Evolutionary conservation across 139 green algal species (phyloP).

Genomic region (Closterium sp.): DNA sequence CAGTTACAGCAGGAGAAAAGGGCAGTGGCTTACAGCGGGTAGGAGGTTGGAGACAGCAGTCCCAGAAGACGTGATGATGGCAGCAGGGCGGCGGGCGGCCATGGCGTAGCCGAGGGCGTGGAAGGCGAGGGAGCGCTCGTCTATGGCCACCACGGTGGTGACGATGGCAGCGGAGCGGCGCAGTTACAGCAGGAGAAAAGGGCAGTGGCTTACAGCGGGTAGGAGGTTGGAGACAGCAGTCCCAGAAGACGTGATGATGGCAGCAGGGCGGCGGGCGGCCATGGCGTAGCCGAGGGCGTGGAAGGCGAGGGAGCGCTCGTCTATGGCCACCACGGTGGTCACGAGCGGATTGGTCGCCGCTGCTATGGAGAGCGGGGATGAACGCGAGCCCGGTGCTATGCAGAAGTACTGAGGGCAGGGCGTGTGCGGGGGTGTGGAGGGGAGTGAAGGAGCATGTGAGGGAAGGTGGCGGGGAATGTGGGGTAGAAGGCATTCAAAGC

Average conservation of each 20-base stretch:
- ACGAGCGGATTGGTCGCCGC: constrained; percentile 75
- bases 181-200: no score
- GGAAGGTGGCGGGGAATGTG: not conserved
- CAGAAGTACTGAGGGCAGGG: constrained; percentile 73
- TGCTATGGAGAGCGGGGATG: constrained; percentile 84
- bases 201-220: constrained; percentile 61
- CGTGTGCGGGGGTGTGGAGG: not conserved
- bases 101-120: constrained; percentile 62
- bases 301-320: constrained; percentile 96
- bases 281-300: constrained; percentile 63
- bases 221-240: constrained; percentile 97
- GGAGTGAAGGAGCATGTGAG: not conserved
- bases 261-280: constrained; percentile 52
- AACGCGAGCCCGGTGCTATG: constrained; percentile 90
- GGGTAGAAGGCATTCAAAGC: no score
- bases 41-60: constrained; percentile 97
- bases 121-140: constrained; percentile 95
- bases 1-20: not conserved
- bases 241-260: constrained; percentile 78
- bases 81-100: constrained; percentile 51
- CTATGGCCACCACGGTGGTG: constrained; percentile 78
- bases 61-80: constrained; percentile 78
- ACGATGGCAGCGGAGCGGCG: constrained; percentile 45
- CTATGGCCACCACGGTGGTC: constrained; percentile 78
- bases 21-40: not conserved